These are phyloP conservation scores for Spathaspora gorwiae DNA, from an alignment of 805 yeast genomes.

Conservation along the genomic window DNA sequence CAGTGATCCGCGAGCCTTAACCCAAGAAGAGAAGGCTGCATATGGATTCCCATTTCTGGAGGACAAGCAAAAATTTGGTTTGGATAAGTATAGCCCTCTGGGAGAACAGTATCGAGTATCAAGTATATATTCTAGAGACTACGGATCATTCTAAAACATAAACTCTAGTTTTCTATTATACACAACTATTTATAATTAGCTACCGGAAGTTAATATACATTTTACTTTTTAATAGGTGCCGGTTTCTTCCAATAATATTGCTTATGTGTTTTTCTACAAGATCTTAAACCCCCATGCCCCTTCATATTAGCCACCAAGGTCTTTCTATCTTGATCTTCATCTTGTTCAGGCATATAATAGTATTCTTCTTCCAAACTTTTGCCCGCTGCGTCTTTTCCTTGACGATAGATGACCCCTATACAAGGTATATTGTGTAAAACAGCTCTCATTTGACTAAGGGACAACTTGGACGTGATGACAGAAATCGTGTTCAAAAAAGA, in stretches of 20 bases:
- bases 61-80: conserved; percentile 9
- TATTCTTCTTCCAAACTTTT: conserved; percentile 91
- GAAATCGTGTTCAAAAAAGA: conserved; percentile 61
- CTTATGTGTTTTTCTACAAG: conserved; percentile 91
- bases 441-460: conserved; percentile 40
- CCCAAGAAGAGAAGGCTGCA: conserved; percentile 16
- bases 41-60: conserved; percentile 23
- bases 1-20: conserved; percentile 24
- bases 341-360: conserved; percentile 83
- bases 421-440: conserved; percentile 47
- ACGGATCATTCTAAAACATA: too few species aligned
- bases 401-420: conserved; percentile 83
- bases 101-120: too few species aligned
- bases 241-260: conserved; percentile 77
- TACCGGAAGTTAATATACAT: neutral
- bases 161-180: too few species aligned
- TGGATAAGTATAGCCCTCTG: too few species aligned
- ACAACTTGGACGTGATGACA: conserved; percentile 45
- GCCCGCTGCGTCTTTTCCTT: conserved; percentile 96
- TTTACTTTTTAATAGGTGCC: conserved; percentile 37
- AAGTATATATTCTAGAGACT: too few species aligned
- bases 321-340: conserved; percentile 65
- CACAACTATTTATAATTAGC: too few species aligned
- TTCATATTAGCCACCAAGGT: conserved; percentile 67
- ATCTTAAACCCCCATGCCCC: conserved; percentile 76